Base-by-base conservation (phyloP, 2,329 filamentous ascomycete species). In the Fonsecaea erecta region DNA sequence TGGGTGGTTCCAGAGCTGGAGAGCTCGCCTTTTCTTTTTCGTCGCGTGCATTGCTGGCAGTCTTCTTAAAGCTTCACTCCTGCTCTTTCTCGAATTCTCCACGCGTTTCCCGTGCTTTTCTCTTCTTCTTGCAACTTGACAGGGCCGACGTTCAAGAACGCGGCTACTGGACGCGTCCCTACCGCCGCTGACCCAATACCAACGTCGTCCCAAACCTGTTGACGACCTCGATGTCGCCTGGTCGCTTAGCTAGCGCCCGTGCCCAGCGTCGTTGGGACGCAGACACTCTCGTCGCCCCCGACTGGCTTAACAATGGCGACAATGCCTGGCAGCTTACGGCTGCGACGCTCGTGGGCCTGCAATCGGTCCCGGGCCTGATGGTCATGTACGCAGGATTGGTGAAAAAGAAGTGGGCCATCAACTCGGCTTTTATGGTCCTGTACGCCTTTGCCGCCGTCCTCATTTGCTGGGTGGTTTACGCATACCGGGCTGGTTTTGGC, bases 291-390 rank as follows among this genome's bases (percentile, higher is more conserved):
- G 67, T 71, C 11, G 62, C 64, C 28, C 68, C 71, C 5, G 66
- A 69, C 14, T 77, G 76, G 76, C 74, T 81, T 32, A 74, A 80
- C 69, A 79, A 75, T 65, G 82, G 82, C 64, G 80, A 84, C 73
- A 81, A 84, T 74, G 80, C 82, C 52, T 84, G 82, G 82, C 82
- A 84, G 73, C 75, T 84, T 57, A 83, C 82, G 16, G 82, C 82
- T 2, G 82, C 77, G 6, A 80, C 78, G 5, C 74, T 84, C 14
- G 82, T 84, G 63, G 82, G 76, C 16, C 74, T 84, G 16, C 82
- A 84, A 70, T 81, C 79, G 28, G 75, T 84, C 2, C 82, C 82
- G 3, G 82, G 82, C 12, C 80, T 84, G 11, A 78, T 81, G 55
- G 77, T 83, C 21, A 73, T 84, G 67, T 83, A 84, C 68, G 81